A percentile compares a stretch with the other conserved stretches of the same genome.
phyloP scores from a whole-genome alignment of 352 stramenopile genomes.

The Thalassiosira mediterranea region DNA sequence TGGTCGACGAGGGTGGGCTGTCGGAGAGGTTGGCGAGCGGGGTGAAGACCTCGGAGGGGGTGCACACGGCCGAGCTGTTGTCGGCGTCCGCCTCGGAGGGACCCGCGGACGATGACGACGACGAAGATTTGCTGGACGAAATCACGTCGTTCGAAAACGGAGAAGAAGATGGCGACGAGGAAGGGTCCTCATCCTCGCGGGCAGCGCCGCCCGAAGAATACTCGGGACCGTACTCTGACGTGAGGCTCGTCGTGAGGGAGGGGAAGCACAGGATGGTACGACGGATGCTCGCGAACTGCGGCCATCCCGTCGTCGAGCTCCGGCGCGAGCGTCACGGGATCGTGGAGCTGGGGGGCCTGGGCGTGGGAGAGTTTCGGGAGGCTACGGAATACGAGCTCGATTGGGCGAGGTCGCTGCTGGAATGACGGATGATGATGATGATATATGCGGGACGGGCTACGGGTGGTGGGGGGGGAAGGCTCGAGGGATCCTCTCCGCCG shows the following conservation, averaged over 20 bases:
- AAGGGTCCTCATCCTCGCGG: too few species aligned
- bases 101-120: conserved; percentile 28
- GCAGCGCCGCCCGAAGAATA: conserved; percentile 39
- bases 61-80: conserved; percentile 59
- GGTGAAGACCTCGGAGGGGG: conserved; percentile 73
- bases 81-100: conserved; percentile 41
- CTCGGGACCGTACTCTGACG: conserved; percentile 54
- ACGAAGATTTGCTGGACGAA: conserved; percentile 20
- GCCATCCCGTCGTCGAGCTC: conserved; percentile 83
- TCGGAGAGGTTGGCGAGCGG: conserved; percentile 61
- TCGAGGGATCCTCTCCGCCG: too few species aligned
- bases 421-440: conserved; percentile 15
- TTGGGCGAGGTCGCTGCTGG: conserved; percentile 60
- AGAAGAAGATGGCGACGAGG: conserved; percentile 39
- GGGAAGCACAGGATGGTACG: conserved; percentile 88
- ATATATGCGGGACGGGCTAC: too few species aligned
- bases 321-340: conserved; percentile 78
- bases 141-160: conserved; percentile 51
- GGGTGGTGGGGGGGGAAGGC: too few species aligned
- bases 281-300: conserved; percentile 86
- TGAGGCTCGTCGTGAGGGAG: conserved; percentile 83
- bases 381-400: conserved; percentile 60
- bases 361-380: conserved; percentile 58
- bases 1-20: conserved; percentile 60
- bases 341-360: conserved; percentile 66